Percentiles rank a stretch among this genome's conserved stretches.
These are phyloP conservation scores for Cladobotryum mycophilum DNA, from an alignment of 2,329 filamentous ascomycete species.

Conservation along the genomic window DNA sequence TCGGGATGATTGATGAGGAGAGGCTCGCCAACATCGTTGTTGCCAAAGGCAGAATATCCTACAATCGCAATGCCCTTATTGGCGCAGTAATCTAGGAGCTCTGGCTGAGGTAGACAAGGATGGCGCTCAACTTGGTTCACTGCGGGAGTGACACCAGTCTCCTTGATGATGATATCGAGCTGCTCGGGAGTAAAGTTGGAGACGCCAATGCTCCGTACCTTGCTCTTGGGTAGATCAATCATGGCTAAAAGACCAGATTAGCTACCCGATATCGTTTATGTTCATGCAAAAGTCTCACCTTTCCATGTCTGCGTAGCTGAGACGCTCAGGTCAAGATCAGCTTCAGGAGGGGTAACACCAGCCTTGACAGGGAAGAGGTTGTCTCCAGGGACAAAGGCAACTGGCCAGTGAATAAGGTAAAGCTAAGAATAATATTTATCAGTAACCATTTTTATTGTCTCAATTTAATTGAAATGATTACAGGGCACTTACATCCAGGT, in stretches of 20 bases:
- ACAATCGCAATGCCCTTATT: conserved; percentile 59
- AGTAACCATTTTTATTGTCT: neutral
- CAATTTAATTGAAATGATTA: neutral
- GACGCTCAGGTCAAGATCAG: conserved; percentile 38
- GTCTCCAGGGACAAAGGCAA: conserved; percentile 35
- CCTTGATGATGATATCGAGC: conserved; percentile 50
- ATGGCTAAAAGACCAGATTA: conserved; percentile 24
- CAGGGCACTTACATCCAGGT: conserved; percentile 40
- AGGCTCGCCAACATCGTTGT: conserved; percentile 36
- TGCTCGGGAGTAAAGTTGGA: conserved; percentile 57
- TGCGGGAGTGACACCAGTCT: conserved; percentile 50
- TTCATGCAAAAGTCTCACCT: conserved; percentile 1
- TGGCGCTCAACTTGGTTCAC: conserved; percentile 67
- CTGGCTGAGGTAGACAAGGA: conserved; percentile 52
- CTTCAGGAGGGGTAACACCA: conserved; percentile 21
- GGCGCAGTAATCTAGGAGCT: conserved; percentile 53
- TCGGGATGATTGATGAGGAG: conserved; percentile 53
- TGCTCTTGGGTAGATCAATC: conserved; percentile 52
- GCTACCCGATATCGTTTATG: no score
- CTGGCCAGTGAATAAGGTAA: conserved; percentile 61
- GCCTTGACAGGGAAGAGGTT: conserved; percentile 39
- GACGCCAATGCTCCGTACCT: conserved; percentile 62
- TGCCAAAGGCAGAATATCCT: conserved; percentile 53
- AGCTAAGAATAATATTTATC: conserved; percentile 27
- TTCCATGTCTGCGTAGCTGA: conserved; percentile 40